phyloP scores from a whole-genome alignment of 495 filamentous ascomycete genomes.

The Podospora sp. region DNA sequence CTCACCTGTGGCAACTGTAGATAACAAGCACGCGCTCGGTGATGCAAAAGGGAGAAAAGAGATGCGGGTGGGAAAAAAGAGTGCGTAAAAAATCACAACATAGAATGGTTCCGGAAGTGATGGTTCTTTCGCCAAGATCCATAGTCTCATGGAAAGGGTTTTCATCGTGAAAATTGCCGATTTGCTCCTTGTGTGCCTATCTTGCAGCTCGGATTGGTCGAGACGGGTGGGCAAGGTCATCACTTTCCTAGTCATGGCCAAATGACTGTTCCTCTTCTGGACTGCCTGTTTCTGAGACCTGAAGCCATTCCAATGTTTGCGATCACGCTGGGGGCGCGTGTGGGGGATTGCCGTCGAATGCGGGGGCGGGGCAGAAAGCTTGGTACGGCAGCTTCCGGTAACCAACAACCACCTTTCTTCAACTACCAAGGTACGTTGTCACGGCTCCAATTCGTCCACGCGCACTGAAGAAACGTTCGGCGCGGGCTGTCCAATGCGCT shows the following conservation, averaged over 20 bases:
- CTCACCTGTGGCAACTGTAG: background rate
- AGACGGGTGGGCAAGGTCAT: too few relatives aligned
- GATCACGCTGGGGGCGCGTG: background rate
- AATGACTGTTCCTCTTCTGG: too few relatives aligned
- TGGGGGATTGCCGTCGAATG: background rate
- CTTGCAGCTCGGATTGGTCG: too few relatives aligned
- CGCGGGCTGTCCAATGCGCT: background rate
- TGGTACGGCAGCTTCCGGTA: background rate
- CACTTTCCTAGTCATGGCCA: too few relatives aligned
- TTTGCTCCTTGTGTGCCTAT: too few relatives aligned
- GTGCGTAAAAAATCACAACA: background rate
- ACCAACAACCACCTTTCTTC: background rate
- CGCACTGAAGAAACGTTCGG: too few relatives aligned
- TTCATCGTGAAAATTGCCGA: too few relatives aligned
- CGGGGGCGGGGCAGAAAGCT: slow-evolving; percentile 8
- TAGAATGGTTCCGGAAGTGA: too few relatives aligned
- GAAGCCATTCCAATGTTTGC: background rate
- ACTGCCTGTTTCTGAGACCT: background rate
- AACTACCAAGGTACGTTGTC: background rate
- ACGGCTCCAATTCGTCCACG: too few relatives aligned
- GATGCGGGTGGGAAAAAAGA: background rate
- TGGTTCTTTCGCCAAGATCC: too few relatives aligned
- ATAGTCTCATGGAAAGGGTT: too few relatives aligned
- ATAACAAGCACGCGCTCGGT: background rate
- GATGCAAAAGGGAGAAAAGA: background rate